Conservation (phyloP, 495 filamentous ascomycete genomes). For the Apiosordaria backusii region DNA sequence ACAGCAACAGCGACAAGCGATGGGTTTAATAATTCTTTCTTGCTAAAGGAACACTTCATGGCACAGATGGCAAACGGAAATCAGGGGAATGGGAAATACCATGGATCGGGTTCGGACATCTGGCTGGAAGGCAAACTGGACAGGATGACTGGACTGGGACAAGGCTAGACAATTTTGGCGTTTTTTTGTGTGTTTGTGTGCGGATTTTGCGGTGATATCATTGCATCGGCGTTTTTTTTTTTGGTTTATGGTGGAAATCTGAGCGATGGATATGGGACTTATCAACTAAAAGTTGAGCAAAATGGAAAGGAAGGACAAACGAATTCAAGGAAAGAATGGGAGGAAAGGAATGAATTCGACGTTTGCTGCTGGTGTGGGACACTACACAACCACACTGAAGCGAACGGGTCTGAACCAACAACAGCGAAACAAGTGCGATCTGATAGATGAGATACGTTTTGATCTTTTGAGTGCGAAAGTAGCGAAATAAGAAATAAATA, state of each 20-base stretch:
- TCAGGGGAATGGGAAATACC: background rate
- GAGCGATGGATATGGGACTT: background rate
- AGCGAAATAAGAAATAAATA: background rate
- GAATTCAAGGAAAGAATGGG: slow-evolving; percentile 2
- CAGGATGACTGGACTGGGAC: background rate
- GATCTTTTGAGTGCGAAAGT: background rate
- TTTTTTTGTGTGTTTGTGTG: background rate
- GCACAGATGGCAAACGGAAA: background rate
- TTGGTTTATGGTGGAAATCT: background rate
- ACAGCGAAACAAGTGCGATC: background rate
- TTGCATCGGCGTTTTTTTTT: background rate
- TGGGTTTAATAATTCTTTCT: background rate
- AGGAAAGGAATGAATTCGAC: background rate
- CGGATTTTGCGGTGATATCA: background rate
- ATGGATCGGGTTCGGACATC: background rate
- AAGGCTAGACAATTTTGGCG: background rate
- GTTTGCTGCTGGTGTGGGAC: no score
- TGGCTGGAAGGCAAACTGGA: background rate
- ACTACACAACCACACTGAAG: no score
- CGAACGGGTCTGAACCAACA: no score
- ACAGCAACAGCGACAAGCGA: background rate
- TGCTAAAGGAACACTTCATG: background rate
- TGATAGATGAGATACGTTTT: background rate
- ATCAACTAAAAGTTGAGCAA: background rate
- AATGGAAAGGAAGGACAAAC: background rate